These are phyloP conservation scores for Scutellaria minor DNA, from an alignment of 257 asterid species.

Conservation along the genomic window DNA sequence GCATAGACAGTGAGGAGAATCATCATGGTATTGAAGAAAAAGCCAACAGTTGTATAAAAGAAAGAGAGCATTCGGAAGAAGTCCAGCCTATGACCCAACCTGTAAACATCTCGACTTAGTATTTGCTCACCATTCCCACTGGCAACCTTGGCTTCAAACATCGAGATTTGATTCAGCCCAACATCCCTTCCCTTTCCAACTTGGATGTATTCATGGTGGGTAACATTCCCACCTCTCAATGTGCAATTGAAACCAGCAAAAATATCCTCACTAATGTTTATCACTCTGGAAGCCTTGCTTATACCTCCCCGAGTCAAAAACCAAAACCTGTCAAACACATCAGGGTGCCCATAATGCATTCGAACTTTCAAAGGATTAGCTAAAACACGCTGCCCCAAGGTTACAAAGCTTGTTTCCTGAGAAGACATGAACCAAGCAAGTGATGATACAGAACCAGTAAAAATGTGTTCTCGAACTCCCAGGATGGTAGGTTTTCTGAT, in stretches of 20 bases:
- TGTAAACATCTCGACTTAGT: slow-evolving; percentile 90
- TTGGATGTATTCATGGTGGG: slow-evolving; percentile 98
- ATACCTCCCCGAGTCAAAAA: slow-evolving; percentile 97
- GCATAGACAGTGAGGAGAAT: slow-evolving; percentile 90
- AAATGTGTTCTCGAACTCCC: slow-evolving; percentile 95
- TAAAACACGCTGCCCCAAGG: slow-evolving; percentile 98
- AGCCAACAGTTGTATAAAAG: slow-evolving; percentile 95
- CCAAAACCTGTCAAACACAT: slow-evolving; percentile 99
- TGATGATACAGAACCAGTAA: slow-evolving; percentile 97
- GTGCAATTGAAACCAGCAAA: slow-evolving; percentile 99
- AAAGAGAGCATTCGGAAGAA: slow-evolving; percentile 98
- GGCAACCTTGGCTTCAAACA: slow-evolving; percentile 99
- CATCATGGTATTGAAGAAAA: slow-evolving; percentile 96
- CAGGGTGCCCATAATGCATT: slow-evolving; percentile 99
- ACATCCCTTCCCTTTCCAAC: slow-evolving; percentile 99
- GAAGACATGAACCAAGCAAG: slow-evolving; percentile 99
- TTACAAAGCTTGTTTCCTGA: slow-evolving; percentile 96
- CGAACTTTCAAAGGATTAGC: slow-evolving; percentile 97
- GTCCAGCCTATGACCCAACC: slow-evolving; percentile 97
- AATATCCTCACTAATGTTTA: slow-evolving; percentile 96
- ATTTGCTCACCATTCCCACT: slow-evolving; percentile 99
- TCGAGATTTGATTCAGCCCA: slow-evolving; percentile 91
- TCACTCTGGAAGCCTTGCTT: slow-evolving; percentile 98
- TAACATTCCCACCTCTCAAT: slow-evolving; percentile 91
- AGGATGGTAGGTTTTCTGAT: slow-evolving; percentile 92